Evolutionary conservation across 2,329 filamentous ascomycete genomes (phyloP).

Genomic region (Lecanicillium sp.): DNA sequence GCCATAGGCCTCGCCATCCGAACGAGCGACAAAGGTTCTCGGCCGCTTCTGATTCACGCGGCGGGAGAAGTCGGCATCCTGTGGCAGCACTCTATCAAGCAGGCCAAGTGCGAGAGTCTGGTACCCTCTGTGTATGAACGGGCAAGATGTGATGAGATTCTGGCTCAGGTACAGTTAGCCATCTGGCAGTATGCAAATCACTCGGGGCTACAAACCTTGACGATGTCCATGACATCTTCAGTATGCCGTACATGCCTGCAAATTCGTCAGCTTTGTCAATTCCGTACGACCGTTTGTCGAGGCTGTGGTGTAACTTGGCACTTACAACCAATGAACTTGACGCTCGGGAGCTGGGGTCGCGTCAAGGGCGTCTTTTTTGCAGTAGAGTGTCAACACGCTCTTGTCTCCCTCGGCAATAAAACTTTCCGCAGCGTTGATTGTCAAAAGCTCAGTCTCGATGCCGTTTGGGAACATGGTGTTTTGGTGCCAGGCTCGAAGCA

Average conservation of each 20-base stretch:
- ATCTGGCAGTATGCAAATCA: not conserved
- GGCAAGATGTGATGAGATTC: not conserved
- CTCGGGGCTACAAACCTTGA: not conserved
- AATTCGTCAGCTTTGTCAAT: not conserved
- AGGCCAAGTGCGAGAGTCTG: not conserved
- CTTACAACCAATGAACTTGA: conserved; percentile 1
- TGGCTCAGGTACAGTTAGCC: not conserved
- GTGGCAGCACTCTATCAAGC: not conserved
- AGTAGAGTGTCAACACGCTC: not conserved
- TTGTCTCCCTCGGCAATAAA: not conserved
- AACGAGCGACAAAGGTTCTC: not conserved
- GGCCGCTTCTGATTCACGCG: not conserved
- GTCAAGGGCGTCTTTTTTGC: not conserved
- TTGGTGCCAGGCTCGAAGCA: not conserved
- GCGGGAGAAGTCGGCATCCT: not conserved
- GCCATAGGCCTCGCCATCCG: not conserved
- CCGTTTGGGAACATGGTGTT: not conserved
- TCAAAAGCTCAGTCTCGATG: not conserved
- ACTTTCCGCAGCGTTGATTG: conserved; percentile 6
- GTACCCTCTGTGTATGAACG: not conserved
- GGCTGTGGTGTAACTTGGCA: no score
- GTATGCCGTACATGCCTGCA: conserved; percentile 5
- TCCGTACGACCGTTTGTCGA: not conserved
- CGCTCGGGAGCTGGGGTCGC: not conserved
- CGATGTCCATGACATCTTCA: not conserved